Base-by-base conservation (phyloP, 306 rosid genomes). In the Parietaria judaica region DNA sequence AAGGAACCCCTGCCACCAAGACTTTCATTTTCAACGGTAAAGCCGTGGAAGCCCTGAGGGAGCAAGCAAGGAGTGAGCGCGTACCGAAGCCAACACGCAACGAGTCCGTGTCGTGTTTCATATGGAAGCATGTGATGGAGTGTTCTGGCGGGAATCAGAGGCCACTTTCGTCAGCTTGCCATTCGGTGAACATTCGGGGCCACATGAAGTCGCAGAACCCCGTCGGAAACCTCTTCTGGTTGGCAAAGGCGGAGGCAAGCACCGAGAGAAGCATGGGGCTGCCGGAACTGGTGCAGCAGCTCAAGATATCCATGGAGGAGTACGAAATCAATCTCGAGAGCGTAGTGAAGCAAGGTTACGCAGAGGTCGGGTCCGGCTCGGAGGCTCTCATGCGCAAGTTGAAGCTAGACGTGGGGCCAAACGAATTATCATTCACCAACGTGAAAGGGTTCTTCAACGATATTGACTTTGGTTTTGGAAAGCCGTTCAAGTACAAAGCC, bases 101-200 rank as follows among this genome's bases (percentile, higher is more conserved):
- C 36, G 76, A 80, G 65, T 69, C 75, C 16, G 36, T 85, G 1
- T 47, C 77, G 7, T 71, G 74, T 44, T 82, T 85, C 65, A 72
- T 85, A 48, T 60, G 82, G 69, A 80, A 80, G 51, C 84, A 75
- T 23, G 62, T 70, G 64, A 67, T 64, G 50, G 67, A 54, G 51
- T 61, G 67, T 13, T 69, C 73, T n/a, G 9, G 58, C 58, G 36
- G 16, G 11, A 11, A 37, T 10, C 51, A 58, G 23, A 58, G 68
- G 5, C 2, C 44, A n/a, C 55, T 14, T 17, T 74, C 85, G 14
- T 35, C 10, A 8, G 45, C 63, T 55, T 43, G 65, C 0, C 83
- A 85, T 37, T 56, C 80, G 7, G 71, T 77, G 39, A 80, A 85
- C 67, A 37, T 81, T 52, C 73, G 91, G 53, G 56, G 68, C 36